A percentile compares a stretch with the other conserved stretches of the same genome.
These are phyloP conservation scores for Rhizopogon rudus DNA, from an alignment of 768 basidiomycete species.

Conservation along the genomic window DNA sequence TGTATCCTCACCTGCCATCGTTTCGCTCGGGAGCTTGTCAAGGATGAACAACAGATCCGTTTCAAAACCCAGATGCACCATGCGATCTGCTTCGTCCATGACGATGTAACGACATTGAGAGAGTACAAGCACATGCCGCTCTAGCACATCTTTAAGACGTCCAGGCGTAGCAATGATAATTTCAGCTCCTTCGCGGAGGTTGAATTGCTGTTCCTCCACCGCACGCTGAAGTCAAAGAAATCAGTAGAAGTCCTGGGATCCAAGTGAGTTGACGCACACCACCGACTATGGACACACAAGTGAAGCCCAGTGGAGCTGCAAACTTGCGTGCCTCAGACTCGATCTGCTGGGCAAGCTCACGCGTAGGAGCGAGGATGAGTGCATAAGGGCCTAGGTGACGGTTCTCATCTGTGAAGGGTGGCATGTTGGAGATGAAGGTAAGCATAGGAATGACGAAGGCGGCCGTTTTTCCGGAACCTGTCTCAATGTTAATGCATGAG, in stretches of 20 bases:
- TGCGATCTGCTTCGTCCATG: conserved; percentile 99
- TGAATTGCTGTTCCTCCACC: conserved; percentile 97
- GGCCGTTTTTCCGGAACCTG: conserved; percentile 98
- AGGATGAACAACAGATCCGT: conserved; percentile 91
- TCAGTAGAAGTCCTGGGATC: conserved; percentile 10
- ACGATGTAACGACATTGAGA: conserved; percentile 98
- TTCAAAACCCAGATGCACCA: conserved; percentile 98
- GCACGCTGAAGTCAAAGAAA: conserved; percentile 49
- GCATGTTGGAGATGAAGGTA: conserved; percentile 84
- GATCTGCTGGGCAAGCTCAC: conserved; percentile 97
- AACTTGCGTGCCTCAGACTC: conserved; percentile 92
- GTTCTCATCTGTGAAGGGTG: conserved; percentile 86
- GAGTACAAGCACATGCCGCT: conserved; percentile 91
- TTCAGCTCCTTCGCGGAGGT: conserved; percentile 95
- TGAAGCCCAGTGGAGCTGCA: conserved; percentile 84
- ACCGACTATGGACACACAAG: conserved; percentile 97
- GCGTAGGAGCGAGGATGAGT: conserved; percentile 92
- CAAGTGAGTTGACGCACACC: conserved; percentile 47
- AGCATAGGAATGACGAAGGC: conserved; percentile 99
- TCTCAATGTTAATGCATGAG: conserved; percentile 3
- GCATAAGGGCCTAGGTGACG: conserved; percentile 93
- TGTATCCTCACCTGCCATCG: conserved; percentile 82
- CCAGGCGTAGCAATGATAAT: conserved; percentile 99
- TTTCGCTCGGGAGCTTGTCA: conserved; percentile 83
- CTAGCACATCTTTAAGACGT: conserved; percentile 96